Evolutionary conservation across 2,329 filamentous ascomycete genomes (phyloP).

Genomic region (Aureobasidium melanogenum): DNA sequence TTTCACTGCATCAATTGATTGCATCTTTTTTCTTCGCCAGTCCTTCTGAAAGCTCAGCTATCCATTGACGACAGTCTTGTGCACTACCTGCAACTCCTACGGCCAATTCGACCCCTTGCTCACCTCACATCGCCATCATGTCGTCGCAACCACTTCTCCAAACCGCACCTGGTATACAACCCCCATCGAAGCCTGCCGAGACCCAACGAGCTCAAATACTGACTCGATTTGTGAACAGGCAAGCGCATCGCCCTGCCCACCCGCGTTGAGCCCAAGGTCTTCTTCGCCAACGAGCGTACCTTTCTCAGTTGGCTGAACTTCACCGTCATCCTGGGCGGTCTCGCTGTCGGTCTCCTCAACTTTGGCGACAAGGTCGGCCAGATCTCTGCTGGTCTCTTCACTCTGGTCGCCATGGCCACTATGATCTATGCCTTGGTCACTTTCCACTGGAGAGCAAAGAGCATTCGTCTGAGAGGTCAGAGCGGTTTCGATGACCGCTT

Average conservation of each 20-base stretch:
- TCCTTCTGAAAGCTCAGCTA: constrained; percentile 7
- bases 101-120: not conserved
- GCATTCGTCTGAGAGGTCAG: constrained; percentile 82
- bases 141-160: constrained; percentile 95
- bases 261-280: constrained; percentile 97
- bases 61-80: not conserved
- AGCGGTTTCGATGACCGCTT: constrained; percentile 95
- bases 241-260: constrained; percentile 98
- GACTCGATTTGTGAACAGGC: constrained; percentile 45
- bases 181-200: not conserved
- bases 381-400: constrained; percentile 90
- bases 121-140: constrained; percentile 48
- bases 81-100: not conserved
- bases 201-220: not conserved
- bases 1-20: constrained; percentile 11
- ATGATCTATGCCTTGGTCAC: constrained; percentile 94
- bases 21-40: constrained; percentile 17
- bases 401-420: constrained; percentile 82
- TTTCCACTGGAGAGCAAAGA: constrained; percentile 95
- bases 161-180: constrained; percentile 68
- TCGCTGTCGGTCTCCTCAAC: constrained; percentile 95
- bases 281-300: constrained; percentile 99
- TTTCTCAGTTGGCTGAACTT: constrained; percentile 99
- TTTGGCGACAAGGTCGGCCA: constrained; percentile 92
- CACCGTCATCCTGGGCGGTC: constrained; percentile 92